Base-by-base conservation (phyloP, 176 grass and related monocot genomes). In the Calamus simplicifolius region DNA sequence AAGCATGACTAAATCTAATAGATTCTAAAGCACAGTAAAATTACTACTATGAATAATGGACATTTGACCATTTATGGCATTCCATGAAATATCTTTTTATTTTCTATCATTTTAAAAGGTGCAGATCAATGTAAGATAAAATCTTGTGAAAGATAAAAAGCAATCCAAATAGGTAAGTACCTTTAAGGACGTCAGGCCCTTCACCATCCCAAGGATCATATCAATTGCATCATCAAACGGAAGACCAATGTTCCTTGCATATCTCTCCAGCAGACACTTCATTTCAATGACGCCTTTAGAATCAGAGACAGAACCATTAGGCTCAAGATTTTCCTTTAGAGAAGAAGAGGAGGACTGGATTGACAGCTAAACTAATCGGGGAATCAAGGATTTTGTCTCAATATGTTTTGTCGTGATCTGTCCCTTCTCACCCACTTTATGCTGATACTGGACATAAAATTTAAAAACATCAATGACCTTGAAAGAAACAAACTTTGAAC, bases 161-260 rank as follows among this genome's bases (percentile, higher is more conserved):
- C 50, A 48, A 63, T 43, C 56, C 17, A 69, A 5, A 27, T 57
- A 5, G 49, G 5, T 38, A 31, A 43, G 50, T 79, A 98, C 94
- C 87, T 93, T 88, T 3, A 89, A 62, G 61, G 81, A 73, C 57
- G 86, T 92, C 63, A 83, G 85, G 59, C 87, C 88, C 4, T 75
- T 80, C 13, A 69, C 81, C 62, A 93, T 76, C 58, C 76, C 79
- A 67, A 93, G 56, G 67, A 92, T 74, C 55, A 77, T 49, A 53
- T 66, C 72, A 49, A 98, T 73, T 69, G 88, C 94, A 85, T 85
- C 88, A 71, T 89, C 89, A 52, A 98, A 73, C 38, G 94, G 80
- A 75, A 85, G 81, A 56, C 94, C 88, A 75, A 89, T 89, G 63
- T 58, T 98, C 68, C 88, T 85, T 49, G 88, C 76, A 59, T 93